Conservation (phyloP, 2,329 filamentous ascomycete genomes). For the Cyphellophora europaea region DNA sequence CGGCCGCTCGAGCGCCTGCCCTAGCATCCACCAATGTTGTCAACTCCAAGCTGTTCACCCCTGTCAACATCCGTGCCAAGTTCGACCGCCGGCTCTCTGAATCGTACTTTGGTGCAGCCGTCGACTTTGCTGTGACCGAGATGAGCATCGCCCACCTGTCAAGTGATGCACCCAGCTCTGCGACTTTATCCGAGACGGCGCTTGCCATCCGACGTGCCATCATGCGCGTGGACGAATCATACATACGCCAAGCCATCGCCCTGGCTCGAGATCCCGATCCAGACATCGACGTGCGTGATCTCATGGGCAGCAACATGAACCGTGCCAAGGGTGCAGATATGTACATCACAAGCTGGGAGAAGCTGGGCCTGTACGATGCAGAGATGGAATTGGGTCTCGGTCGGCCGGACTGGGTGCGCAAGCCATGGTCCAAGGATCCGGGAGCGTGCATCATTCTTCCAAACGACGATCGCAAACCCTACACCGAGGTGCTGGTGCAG, state of each 20-base stretch:
- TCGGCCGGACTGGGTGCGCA: slow-evolving; percentile 18
- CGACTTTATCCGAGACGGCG: slow-evolving; percentile 26
- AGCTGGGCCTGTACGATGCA: slow-evolving; percentile 13
- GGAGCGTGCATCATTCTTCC: slow-evolving; percentile 20
- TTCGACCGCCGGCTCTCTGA: slow-evolving; percentile 27
- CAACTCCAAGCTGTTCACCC: slow-evolving; percentile 28
- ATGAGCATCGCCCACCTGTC: slow-evolving; percentile 21
- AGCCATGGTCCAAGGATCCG: slow-evolving; percentile 19
- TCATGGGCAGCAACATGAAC: slow-evolving; percentile 19
- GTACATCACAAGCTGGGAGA: slow-evolving; percentile 20
- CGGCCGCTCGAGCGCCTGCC: slow-evolving; percentile 22
- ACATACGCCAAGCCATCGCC: slow-evolving; percentile 17
- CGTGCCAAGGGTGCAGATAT: slow-evolving; percentile 17
- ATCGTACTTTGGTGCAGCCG: slow-evolving; percentile 29
- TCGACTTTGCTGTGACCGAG: slow-evolving; percentile 26
- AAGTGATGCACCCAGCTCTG: slow-evolving; percentile 1
- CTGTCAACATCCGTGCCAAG: slow-evolving; percentile 28
- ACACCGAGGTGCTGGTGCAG: slow-evolving; percentile 18
- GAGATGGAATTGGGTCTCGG: slow-evolving; percentile 18
- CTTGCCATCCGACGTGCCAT: slow-evolving; percentile 26
- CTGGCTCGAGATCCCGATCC: slow-evolving; percentile 12
- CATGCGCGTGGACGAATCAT: slow-evolving; percentile 23
- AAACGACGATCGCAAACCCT: slow-evolving; percentile 11
- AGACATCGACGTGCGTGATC: slow-evolving; percentile 14
- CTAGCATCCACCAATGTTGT: slow-evolving; percentile 20